Base-by-base conservation (phyloP, 139 green algal species). In the Chlamydomonas sphaeroides region DNA sequence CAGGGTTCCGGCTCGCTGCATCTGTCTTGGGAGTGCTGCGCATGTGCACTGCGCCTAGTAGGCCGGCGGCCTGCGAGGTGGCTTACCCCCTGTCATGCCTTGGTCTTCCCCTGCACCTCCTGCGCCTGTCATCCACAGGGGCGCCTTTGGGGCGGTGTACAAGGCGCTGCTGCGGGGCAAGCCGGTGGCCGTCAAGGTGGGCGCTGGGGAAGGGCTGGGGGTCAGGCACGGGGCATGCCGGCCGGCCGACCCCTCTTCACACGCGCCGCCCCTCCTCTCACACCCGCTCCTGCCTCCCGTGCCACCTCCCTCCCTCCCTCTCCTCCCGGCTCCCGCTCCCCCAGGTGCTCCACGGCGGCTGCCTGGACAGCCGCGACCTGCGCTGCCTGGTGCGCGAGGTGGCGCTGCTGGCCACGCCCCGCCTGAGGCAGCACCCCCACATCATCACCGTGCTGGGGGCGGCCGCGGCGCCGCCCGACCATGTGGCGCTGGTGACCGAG, bases 401-500 rank as follows among this genome's bases (percentile, higher is more conserved):
- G 56, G 11, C 32, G 6, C 56, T 79, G 56, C 53, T 79, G 72
- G 30, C n/a, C 5, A 11, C 11, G 6, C 65, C 51, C 30, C 56
- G 56, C 36, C 72, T 79, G 38, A 53, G 72, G 21, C 15, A 32
- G 26, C 56, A 68, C 26, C 72, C 72, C 28, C 49, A 79, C 57
- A 57, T 79, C 53, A 79, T 79, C 56, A 18, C 36, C 5, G 56
- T 68, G 56, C 65, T 67, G 48, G 72, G 72, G 56, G 56, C 56
- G 38, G 72, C 72, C 56, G 56, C 56, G 56, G 38, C 56, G 36
- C 72, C 72, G 21, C 57, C 57, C 0, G 56, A 56, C 57, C 36
- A 38, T 36, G 28, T 79, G 36, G 72, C 72, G 56, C 72, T 79
- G 56, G 72, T 79, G 28, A 79, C 72, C 56, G 72, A 79, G 72